A percentile compares a stretch with the other conserved stretches of the same genome.
Conservation (phyloP, 2,329 filamentous ascomycete genomes). For the Escovopsis sp. region DNA sequence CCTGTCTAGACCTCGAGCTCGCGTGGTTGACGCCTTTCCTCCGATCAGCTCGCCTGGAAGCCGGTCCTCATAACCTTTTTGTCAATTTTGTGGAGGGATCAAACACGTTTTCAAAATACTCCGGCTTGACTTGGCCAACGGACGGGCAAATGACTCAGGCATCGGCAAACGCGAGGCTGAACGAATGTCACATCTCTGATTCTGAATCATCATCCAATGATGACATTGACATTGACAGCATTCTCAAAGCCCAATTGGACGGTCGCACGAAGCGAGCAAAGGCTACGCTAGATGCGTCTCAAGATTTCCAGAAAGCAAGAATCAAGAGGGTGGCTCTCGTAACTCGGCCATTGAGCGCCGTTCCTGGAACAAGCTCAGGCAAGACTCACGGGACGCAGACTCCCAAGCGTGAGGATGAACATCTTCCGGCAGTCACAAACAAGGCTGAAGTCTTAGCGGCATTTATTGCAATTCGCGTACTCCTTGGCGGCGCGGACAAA, state of each 20-base stretch:
- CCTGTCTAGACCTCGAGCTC: conserved; percentile 32
- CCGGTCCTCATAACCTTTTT: conserved; percentile 20
- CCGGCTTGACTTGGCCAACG: conserved; percentile 11
- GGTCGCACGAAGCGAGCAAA: background rate
- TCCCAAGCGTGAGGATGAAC: conserved; percentile 1
- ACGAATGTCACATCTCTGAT: background rate
- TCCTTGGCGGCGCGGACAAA: conserved; percentile 46
- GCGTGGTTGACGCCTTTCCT: conserved; percentile 18
- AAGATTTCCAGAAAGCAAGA: conserved; percentile 1
- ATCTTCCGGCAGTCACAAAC: conserved; percentile 6
- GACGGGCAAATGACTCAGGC: conserved; percentile 13
- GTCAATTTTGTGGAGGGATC: conserved; percentile 12
- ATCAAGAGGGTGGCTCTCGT: conserved; percentile 17
- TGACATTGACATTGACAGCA: conserved; percentile 3
- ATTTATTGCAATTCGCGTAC: conserved; percentile 40
- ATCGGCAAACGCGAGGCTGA: background rate
- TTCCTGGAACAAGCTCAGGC: conserved; percentile 5
- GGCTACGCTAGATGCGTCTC: background rate
- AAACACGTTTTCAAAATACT: background rate
- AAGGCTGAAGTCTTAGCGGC: conserved; percentile 33
- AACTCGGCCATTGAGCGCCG: conserved; percentile 15
- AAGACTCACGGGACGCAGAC: background rate
- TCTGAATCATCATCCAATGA: conserved; percentile 7
- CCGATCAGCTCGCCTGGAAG: conserved; percentile 9
- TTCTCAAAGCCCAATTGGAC: no score